Base-by-base conservation (phyloP, 768 basidiomycete genomes). In the Podaxis mareebaensis region DNA sequence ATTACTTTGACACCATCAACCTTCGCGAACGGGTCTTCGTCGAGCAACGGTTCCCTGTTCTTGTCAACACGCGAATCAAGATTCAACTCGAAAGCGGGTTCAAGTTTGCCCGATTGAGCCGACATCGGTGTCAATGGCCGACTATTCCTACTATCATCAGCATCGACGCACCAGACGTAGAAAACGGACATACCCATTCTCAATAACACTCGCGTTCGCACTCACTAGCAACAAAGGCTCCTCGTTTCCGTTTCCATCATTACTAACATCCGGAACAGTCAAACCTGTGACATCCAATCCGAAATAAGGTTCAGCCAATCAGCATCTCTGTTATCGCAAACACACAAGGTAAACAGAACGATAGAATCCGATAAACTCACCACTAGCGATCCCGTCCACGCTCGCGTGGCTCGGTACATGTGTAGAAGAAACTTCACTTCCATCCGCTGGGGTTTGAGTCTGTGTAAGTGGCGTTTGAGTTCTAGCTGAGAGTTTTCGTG, bases 21-120 rank as follows among this genome's bases (percentile, higher is more conserved):
- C 67, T 81, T 82, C 10, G 86, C 86, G 71, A 88, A 88, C 3
- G 87, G 82, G 69, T 80, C 81, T 49, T 81, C 79, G 38, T 38
- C 58, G 4, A 49, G 10, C 44, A 81, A 71, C 28, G 78, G 17
- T 73, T 72, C 3, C 5, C 20, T 20, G 4, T 7, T 20, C 44
- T 46, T 17, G 7, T 11, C 22, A 51, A 28, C 49, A 24, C 49
- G 20, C 22, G 49, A 51, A 51, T 12, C 49, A 51, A 22, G 10
- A 24, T 74, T 74, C n/a, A 73, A 48, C 44, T 71, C 71, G 13
- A 71, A 63, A 6, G 68, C 44, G 38, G 66, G 68, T n/a, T 70
- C 70, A 26, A 67, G 65, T 11, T 48, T 40, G n/a, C 17, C 38
- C 24, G 55, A n/a, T 17, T 30, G 53, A 6, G 53, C 40, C 7